Evolutionary conservation across 2,329 filamentous ascomycete genomes (phyloP).

Genomic region (Harringtonia aguacate): DNA sequence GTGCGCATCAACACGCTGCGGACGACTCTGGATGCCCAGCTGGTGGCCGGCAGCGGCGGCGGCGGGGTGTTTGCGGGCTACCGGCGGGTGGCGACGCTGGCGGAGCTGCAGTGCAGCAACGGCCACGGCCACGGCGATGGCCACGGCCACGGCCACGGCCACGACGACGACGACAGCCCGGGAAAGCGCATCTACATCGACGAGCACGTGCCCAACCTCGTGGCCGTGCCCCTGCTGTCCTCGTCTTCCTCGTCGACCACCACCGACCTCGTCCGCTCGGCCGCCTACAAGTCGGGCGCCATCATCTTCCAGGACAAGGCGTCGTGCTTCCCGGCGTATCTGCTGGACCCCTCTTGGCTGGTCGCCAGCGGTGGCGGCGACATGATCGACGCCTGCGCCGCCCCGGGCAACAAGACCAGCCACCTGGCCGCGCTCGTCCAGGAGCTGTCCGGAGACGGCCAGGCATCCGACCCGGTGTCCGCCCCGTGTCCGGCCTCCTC

Average conservation of each 20-base stretch:
- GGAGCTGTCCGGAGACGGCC: slow-evolving; percentile 13
- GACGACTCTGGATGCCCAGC: slow-evolving; percentile 58
- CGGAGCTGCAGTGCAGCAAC: slow-evolving; percentile 38
- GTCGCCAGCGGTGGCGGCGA: slow-evolving; percentile 44
- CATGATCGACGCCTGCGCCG: slow-evolving; percentile 85
- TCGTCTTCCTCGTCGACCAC: slow-evolving; percentile 16
- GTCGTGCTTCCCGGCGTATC: slow-evolving; percentile 88
- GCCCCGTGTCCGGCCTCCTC: too few species aligned
- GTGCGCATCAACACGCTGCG: slow-evolving; percentile 75
- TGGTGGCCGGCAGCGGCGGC: too few species aligned
- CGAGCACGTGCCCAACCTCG: slow-evolving; percentile 67
- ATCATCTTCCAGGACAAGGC: slow-evolving; percentile 95
- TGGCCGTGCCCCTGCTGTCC: slow-evolving; percentile 54
- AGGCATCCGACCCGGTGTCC: background rate
- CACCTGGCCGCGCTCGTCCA: slow-evolving; percentile 73
- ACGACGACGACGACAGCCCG: background rate
- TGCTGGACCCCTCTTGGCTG: slow-evolving; percentile 54
- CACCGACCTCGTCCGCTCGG: slow-evolving; percentile 54
- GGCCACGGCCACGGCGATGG: background rate
- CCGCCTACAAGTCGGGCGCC: slow-evolving; percentile 63
- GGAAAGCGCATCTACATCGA: slow-evolving; percentile 59
- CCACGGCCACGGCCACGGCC: background rate
- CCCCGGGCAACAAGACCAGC: slow-evolving; percentile 95
- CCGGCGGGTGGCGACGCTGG: slow-evolving; percentile 41
- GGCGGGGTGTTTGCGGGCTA: slow-evolving; percentile 68